Percentiles rank a stretch among this genome's conserved stretches.
Conservation (phyloP, 1,284 basidiomycete species). For the Tilletia caries region DNA sequence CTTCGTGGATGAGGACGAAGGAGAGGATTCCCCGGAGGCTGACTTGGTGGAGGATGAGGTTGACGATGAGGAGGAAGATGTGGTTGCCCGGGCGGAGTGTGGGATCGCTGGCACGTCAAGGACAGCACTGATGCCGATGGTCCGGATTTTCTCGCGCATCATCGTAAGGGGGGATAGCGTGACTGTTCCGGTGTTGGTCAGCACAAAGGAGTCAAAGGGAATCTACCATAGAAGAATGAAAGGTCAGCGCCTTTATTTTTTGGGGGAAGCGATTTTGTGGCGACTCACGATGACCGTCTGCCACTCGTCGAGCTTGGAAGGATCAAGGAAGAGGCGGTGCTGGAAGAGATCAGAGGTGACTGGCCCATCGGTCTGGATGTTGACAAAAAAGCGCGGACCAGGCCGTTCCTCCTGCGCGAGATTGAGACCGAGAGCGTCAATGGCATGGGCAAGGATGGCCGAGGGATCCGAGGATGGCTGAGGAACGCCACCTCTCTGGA, state of each 20-base stretch:
- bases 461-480: constrained; percentile 56
- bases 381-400: constrained; percentile 63
- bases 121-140: constrained; percentile 69
- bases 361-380: constrained; percentile 76
- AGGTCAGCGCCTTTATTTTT: no score
- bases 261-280: no score
- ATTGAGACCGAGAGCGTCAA: constrained; percentile 37
- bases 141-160: constrained; percentile 70
- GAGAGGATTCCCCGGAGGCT: no score
- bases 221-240: no score
- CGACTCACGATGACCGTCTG: constrained; percentile 75
- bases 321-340: constrained; percentile 75
- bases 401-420: constrained; percentile 28
- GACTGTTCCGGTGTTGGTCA: constrained; percentile 77
- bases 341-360: constrained; percentile 77
- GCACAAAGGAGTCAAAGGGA: constrained; percentile 73
- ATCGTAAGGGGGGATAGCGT: constrained; percentile 66
- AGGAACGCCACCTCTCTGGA: neutral
- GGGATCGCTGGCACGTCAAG: constrained; percentile 32
- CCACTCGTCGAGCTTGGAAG: constrained; percentile 68
- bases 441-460: constrained; percentile 58
- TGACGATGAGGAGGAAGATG: no score
- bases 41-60: no score
- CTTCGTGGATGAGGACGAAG: constrained; percentile 20
- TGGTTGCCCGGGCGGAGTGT: neutral